A percentile compares a stretch with the other conserved stretches of the same genome.
Conservation (phyloP, 345 rosid species). For the Noccaea caerulescens region DNA sequence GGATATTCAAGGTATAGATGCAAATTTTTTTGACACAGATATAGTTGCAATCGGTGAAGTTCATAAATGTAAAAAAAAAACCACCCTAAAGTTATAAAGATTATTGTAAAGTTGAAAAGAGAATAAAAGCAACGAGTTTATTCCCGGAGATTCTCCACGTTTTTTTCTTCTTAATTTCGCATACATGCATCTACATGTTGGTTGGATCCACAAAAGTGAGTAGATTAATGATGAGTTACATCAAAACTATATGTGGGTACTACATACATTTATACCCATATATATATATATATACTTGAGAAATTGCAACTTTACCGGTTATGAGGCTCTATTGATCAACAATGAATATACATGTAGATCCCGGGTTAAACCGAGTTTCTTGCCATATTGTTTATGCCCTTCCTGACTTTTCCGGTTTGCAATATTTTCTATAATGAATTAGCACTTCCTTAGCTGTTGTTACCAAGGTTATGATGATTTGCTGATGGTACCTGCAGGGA, state of each 20-base stretch:
- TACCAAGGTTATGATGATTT: slow-evolving; percentile 25
- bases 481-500: slow-evolving; percentile 18
- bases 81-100: slow-evolving; percentile 17
- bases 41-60: slow-evolving; percentile 25
- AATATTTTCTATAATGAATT: slow-evolving; percentile 30
- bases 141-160: slow-evolving; percentile 8
- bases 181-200: slow-evolving; percentile 34
- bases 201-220: slow-evolving; percentile 9
- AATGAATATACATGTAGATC: slow-evolving; percentile 15
- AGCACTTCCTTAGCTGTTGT: slow-evolving; percentile 31
- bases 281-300: slow-evolving; percentile 17
- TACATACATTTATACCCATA: slow-evolving; percentile 6
- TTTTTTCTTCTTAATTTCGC: slow-evolving; percentile 17
- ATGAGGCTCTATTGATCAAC: slow-evolving; percentile 21
- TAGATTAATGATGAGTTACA: slow-evolving; percentile 30
- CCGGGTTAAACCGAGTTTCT: slow-evolving; percentile 5
- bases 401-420: slow-evolving; percentile 2
- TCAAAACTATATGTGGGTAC: slow-evolving; percentile 28
- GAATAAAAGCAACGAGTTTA: not conserved
- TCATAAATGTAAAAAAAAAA: slow-evolving; percentile 14
- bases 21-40: not conserved
- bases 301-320: slow-evolving; percentile 15
- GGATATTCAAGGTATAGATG: not conserved
- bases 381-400: not conserved
- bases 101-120: not conserved